phyloP scores from a whole-genome alignment of 1,139 yeast genomes.

The Schizosaccharomyces versatilis region DNA sequence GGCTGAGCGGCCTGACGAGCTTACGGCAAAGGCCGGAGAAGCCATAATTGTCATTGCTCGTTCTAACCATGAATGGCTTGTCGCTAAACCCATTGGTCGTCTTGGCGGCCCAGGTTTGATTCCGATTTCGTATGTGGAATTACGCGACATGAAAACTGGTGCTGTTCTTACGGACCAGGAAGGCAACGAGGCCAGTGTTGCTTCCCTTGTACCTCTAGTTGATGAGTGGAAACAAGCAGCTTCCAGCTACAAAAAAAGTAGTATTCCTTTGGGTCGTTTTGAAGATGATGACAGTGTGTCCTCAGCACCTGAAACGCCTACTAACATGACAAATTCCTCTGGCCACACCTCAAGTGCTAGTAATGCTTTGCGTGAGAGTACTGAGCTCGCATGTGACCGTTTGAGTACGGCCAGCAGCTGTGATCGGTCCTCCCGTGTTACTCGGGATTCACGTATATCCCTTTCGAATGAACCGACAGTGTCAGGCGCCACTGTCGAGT shows the following conservation, averaged over 20 bases:
- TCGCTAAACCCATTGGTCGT: constrained; percentile 85
- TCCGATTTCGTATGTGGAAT: constrained; percentile 73
- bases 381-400: no score
- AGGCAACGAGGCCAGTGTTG: constrained; percentile 16
- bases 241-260: constrained; percentile 79
- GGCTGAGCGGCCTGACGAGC: constrained; percentile 78
- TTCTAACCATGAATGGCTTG: constrained; percentile 90
- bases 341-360: no score
- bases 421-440: no score
- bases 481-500: constrained; percentile 52
- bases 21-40: constrained; percentile 67
- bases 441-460: not conserved
- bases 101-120: constrained; percentile 94
- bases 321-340: no score
- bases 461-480: constrained; percentile 12
- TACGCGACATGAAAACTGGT: constrained; percentile 54
- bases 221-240: constrained; percentile 88
- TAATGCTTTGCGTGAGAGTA: no score
- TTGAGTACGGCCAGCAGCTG: no score
- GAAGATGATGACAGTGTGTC: not conserved
- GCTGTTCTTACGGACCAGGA: constrained; percentile 27
- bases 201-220: constrained; percentile 54
- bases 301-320: no score
- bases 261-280: constrained; percentile 50
- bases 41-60: constrained; percentile 84